phyloP scores from a whole-genome alignment of 345 rosid genomes.

The Melastoma malabathricum region DNA sequence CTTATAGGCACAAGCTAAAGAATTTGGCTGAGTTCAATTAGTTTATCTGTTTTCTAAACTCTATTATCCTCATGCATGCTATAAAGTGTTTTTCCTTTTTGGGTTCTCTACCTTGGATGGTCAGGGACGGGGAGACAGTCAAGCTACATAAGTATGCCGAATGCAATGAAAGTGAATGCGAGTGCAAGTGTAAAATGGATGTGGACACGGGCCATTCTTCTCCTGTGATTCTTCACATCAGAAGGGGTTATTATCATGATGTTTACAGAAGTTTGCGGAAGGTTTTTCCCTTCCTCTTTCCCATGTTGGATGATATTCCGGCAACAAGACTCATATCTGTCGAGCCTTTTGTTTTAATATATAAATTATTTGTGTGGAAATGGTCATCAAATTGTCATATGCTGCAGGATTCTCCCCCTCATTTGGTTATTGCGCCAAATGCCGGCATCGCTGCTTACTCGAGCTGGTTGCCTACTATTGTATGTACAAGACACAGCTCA shows the following conservation, averaged over 20 bases:
- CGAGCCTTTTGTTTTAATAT: too few species aligned
- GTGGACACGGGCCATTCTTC: constrained; percentile 12
- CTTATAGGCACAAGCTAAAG: constrained; percentile 4
- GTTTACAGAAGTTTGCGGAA: constrained; percentile 41
- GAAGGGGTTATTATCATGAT: constrained; percentile 70
- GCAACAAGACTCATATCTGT: background rate
- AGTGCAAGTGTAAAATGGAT: constrained; percentile 31
- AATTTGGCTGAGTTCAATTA: constrained; percentile 2
- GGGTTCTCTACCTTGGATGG: background rate
- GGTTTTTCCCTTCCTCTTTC: constrained; percentile 15
- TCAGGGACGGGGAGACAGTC: constrained; percentile 58
- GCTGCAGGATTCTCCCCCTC: constrained; percentile 51
- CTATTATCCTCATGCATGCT: background rate
- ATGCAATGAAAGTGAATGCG: constrained; percentile 48
- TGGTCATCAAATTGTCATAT: constrained; percentile 8
- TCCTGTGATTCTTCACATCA: constrained; percentile 38
- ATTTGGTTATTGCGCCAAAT: constrained; percentile 68
- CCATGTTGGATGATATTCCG: constrained; percentile 2
- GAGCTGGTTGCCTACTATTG: constrained; percentile 73
- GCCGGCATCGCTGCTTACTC: constrained; percentile 83
- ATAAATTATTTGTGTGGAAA: too few species aligned
- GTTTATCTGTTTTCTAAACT: background rate
- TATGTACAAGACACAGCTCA: constrained; percentile 13
- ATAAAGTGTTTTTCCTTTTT: constrained; percentile 5
- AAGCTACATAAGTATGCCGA: constrained; percentile 25